phyloP scores from a whole-genome alignment of 2,329 filamentous ascomycete genomes.

The Calonectria fujianensis region DNA sequence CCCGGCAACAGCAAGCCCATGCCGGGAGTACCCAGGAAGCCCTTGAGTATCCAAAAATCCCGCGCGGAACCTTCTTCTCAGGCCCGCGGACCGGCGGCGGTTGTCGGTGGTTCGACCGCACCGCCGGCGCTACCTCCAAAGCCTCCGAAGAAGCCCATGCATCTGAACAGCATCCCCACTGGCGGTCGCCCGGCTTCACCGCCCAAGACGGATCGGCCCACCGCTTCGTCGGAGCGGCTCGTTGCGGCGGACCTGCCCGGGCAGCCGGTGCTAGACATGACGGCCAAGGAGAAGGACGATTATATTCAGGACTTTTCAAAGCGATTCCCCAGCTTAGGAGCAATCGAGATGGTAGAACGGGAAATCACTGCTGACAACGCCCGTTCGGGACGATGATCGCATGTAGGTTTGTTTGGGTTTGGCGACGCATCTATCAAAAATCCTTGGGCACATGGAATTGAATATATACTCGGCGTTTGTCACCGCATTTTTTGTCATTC shows the following conservation, averaged over 20 bases:
- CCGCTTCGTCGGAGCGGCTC: slow-evolving; percentile 60
- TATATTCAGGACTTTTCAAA: slow-evolving; percentile 84
- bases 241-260: slow-evolving; percentile 68
- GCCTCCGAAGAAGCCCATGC: slow-evolving; percentile 74
- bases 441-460: slow-evolving; percentile 45
- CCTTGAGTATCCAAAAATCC: slow-evolving; percentile 61
- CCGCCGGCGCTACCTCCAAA: slow-evolving; percentile 54
- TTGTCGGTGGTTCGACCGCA: slow-evolving; percentile 42
- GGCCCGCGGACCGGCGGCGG: slow-evolving; percentile 41
- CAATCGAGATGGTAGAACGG: slow-evolving; percentile 92
- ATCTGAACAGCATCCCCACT: slow-evolving; percentile 74
- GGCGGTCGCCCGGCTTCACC: slow-evolving; percentile 66
- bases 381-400: slow-evolving; percentile 52
- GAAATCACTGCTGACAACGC: slow-evolving; percentile 64
- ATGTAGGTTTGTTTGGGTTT: slow-evolving; percentile 31
- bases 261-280: slow-evolving; percentile 73
- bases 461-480: slow-evolving; percentile 55
- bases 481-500: slow-evolving; percentile 40
- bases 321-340: slow-evolving; percentile 88
- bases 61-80: slow-evolving; percentile 55
- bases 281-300: slow-evolving; percentile 76
- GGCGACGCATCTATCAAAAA: slow-evolving; percentile 39
- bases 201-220: slow-evolving; percentile 60
- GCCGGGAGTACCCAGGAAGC: slow-evolving; percentile 72
- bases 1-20: slow-evolving; percentile 59